Evolutionary conservation across 345 rosid genomes (phyloP).

Genomic region (Limnanthes douglasii): DNA sequence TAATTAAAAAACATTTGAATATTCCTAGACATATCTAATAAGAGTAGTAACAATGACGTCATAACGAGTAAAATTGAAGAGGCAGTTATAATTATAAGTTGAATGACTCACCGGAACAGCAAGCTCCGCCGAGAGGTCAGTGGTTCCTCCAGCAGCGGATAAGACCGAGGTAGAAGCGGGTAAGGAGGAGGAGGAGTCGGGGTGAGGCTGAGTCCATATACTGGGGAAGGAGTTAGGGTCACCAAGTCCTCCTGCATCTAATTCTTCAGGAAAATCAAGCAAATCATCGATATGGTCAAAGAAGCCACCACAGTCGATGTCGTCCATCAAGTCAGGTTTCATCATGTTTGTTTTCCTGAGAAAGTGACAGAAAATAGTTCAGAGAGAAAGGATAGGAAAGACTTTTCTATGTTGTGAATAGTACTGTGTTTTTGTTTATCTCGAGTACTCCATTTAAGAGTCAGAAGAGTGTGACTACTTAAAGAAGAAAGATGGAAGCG

Average conservation of each 20-base stretch:
- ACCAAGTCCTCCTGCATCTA: conserved; percentile 17
- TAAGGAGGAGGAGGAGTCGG: conserved; percentile 34
- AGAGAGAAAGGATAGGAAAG: too few species aligned
- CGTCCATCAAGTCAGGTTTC: conserved; percentile 34
- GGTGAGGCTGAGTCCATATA: conserved; percentile 36
- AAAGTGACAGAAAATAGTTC: too few species aligned
- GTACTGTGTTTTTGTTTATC: too few species aligned
- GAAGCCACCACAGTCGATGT: conserved; percentile 66
- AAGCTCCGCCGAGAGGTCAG: conserved; percentile 50
- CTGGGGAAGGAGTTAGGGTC: conserved; percentile 19
- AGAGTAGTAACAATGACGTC: too few species aligned
- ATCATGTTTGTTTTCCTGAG: conserved; percentile 30
- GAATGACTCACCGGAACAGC: conserved; percentile 51
- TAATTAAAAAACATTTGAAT: too few species aligned
- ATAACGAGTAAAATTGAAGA: too few species aligned
- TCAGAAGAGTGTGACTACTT: too few species aligned
- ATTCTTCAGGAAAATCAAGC: conserved; percentile 56
- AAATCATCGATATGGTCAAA: conserved; percentile 69
- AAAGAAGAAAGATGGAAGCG: too few species aligned
- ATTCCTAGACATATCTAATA: too few species aligned
- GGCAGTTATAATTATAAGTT: too few species aligned
- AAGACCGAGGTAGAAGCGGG: conserved; percentile 34
- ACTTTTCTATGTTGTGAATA: too few species aligned
- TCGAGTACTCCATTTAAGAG: too few species aligned
- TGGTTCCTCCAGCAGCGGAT: conserved; percentile 19